Evolutionary conservation across 495 filamentous ascomycete species (phyloP), one percentile per base, ranked within the genome.

Genomic region (Xylaria telfairii): DNA sequence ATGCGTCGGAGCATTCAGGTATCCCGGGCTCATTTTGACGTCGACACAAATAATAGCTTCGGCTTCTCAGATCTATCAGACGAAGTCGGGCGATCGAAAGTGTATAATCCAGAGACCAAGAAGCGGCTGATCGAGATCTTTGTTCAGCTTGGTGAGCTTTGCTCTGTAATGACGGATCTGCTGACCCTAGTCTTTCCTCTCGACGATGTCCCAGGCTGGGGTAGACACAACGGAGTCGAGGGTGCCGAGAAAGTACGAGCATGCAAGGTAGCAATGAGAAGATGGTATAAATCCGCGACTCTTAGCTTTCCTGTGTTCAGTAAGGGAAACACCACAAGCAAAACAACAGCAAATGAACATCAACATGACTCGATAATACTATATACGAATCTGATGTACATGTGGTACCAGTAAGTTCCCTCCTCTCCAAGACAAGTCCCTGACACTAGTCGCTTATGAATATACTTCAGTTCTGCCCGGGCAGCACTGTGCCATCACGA

Each of bases 391-490:
- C 69, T 85, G 56, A 84, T 84, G 60, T 84, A 82, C 56, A 87
- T 86, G 83, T 85, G 84, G 54, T 87, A 85, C 67, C 79, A 83
- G 84, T 87, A 77, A 73, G 82, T 54, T 3, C n/a, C 7, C 2
- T 17, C 41, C 51, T 47, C 34, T 3, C 34, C 10, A 4, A 4
- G 3, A 42, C 21, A 9, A 9, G 19, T 12, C 6, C 32, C 13
- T 44, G 5, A 34, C 13, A 26, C 4, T 21, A 13, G 47, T 62
- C n/a, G n/a, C 74, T 76, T 44, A 76, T 37, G 19, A 42, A 9
- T 47, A 32, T 47, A 15, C 24, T 2, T 39, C 42, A 78, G 78
- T 68, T 79, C 78, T 17, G 74, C 78, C 8, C 67, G 78, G 65
- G 78, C 76, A 51, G 78, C 71, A 15, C 73, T 79, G 17, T 79